Conservation (phyloP, 1,284 basidiomycete species). For the Ustilago tritici region DNA sequence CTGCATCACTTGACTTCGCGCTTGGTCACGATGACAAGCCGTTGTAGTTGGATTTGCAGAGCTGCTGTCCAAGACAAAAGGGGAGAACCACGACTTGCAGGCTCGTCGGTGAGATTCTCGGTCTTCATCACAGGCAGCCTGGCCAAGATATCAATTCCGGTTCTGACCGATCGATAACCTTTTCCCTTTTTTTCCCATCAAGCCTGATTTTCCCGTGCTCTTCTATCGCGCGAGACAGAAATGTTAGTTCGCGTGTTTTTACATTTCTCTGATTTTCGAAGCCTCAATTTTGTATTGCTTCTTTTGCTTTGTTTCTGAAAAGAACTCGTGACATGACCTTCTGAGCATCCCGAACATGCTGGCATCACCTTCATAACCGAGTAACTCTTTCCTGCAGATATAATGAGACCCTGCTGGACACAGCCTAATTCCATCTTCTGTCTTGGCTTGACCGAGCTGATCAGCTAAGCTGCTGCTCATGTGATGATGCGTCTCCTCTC, state of each 20-base stretch:
- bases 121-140: not conserved
- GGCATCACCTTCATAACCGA: not conserved
- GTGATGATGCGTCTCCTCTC: slow-evolving; percentile 2
- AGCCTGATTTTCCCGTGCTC: not conserved
- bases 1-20: slow-evolving; percentile 7
- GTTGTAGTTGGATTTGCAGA: not conserved
- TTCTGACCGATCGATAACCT: slow-evolving; percentile 51
- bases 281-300: not conserved
- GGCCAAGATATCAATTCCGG: slow-evolving; percentile 22
- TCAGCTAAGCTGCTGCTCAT: slow-evolving; percentile 17
- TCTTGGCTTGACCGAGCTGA: not conserved
- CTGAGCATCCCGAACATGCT: not conserved
- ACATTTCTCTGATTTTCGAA: not conserved
- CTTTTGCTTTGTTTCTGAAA: not conserved
- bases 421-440: not conserved
- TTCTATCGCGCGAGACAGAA: not conserved
- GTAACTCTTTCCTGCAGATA: not conserved
- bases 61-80: not conserved
- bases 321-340: not conserved
- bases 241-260: not conserved
- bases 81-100: not conserved
- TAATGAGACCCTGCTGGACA: slow-evolving; percentile 1
- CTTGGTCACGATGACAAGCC: not conserved
- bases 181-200: not conserved
- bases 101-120: slow-evolving; percentile 6